Percentiles rank a stretch among this genome's conserved stretches.
phyloP scores from a whole-genome alignment of 805 yeast species.

The Candida khao-thaluensis region DNA sequence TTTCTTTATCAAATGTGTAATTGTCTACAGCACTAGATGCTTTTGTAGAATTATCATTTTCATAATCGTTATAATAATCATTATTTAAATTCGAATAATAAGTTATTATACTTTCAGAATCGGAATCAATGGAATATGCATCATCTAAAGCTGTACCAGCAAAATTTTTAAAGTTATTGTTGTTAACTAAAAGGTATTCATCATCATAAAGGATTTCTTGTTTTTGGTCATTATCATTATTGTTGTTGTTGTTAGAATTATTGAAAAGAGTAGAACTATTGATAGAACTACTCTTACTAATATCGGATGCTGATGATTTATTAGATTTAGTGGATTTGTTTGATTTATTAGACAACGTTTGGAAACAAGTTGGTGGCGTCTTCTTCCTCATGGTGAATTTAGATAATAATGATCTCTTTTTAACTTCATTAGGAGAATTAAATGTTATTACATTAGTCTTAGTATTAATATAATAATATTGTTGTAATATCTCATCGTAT shows the following conservation, averaged over 20 bases:
- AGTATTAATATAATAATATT: conserved; percentile 41
- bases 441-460: conserved; percentile 36
- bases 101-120: conserved; percentile 23
- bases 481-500: conserved; percentile 36
- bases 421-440: conserved; percentile 48
- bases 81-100: conserved; percentile 18
- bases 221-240: not conserved
- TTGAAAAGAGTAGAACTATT: not conserved
- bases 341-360: conserved; percentile 5
- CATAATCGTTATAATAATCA: conserved; percentile 13
- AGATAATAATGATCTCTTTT: conserved; percentile 10
- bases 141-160: conserved; percentile 22
- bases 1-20: conserved; percentile 26
- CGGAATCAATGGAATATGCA: conserved; percentile 20
- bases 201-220: conserved; percentile 21
- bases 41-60: conserved; percentile 1
- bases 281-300: not conserved
- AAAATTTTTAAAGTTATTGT: conserved; percentile 22
- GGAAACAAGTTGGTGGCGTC: conserved; percentile 6
- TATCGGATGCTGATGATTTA: not conserved
- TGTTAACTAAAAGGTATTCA: conserved; percentile 26
- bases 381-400: conserved; percentile 11
- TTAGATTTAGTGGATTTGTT: conserved; percentile 1
- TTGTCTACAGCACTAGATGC: not conserved
- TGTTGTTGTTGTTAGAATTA: not conserved